Percentiles rank a stretch among this genome's conserved stretches.
phyloP scores from a whole-genome alignment of 352 stramenopile genomes.

The Globisporangium middletonii region DNA sequence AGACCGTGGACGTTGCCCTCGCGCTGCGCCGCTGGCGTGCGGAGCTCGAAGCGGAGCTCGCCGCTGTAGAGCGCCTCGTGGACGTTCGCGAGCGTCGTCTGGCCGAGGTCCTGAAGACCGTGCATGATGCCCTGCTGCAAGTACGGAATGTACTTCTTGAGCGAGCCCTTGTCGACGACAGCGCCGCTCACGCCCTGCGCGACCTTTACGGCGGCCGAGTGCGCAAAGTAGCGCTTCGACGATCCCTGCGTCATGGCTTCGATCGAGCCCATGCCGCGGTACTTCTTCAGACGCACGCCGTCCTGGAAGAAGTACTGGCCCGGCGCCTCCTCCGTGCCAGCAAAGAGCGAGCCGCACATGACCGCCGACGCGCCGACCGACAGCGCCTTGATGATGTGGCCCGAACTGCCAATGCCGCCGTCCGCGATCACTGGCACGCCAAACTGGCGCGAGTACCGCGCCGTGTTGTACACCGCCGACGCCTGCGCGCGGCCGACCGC shows the following conservation, averaged over 20 bases:
- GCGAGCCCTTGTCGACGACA: conserved; percentile 99
- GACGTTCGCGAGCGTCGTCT: conserved; percentile 88
- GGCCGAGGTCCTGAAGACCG: conserved; percentile 97
- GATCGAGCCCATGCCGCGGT: conserved; percentile 99
- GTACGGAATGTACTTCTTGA: conserved; percentile 99
- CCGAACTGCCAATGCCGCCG: conserved; percentile 97
- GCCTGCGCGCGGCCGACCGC: conserved; percentile 97
- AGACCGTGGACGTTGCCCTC: conserved; percentile 98
- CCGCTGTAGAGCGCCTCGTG: conserved; percentile 76
- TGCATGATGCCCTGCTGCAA: conserved; percentile 97
- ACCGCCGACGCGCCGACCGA: conserved; percentile 96
- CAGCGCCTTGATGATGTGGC: conserved; percentile 99
- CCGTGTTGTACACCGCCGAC: conserved; percentile 98
- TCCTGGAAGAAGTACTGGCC: conserved; percentile 99
- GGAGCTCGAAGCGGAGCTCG: conserved; percentile 95
- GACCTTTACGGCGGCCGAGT: conserved; percentile 94
- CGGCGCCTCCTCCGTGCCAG: conserved; percentile 98
- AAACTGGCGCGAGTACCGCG: conserved; percentile 93
- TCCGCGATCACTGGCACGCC: conserved; percentile 98
- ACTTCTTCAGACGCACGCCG: conserved; percentile 99
- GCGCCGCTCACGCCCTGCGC: conserved; percentile 98
- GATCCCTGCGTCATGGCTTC: conserved; percentile 98
- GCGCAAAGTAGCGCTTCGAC: conserved; percentile 90
- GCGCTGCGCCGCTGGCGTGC: conserved; percentile 97
- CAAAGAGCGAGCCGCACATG: conserved; percentile 99